Evolutionary conservation across 2,329 filamentous ascomycete species (phyloP).

Genomic region (Penicillium decumbens): DNA sequence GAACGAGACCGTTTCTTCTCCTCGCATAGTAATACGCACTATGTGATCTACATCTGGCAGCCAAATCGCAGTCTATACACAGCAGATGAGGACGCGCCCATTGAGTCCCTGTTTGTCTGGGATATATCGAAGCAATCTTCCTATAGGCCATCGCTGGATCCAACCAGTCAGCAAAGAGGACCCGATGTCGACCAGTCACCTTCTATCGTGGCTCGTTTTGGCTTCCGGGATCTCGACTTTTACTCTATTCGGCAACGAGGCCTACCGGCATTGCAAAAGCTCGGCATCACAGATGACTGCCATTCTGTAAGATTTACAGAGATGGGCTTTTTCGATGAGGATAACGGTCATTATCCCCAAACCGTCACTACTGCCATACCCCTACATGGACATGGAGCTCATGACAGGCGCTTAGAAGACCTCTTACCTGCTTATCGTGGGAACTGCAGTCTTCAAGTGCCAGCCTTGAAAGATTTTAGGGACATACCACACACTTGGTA

Average conservation of each 20-base stretch:
- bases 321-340: constrained; percentile 43
- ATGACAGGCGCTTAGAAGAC: constrained; percentile 21
- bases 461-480: not conserved
- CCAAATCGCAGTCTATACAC: constrained; percentile 53
- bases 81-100: constrained; percentile 51
- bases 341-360: constrained; percentile 27
- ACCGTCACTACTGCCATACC: constrained; percentile 50
- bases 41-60: constrained; percentile 60
- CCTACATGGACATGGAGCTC: constrained; percentile 48
- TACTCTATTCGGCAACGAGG: constrained; percentile 52
- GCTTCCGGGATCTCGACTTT: constrained; percentile 50
- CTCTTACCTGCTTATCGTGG: constrained; percentile 46
- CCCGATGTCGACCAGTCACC: constrained; percentile 39
- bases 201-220: constrained; percentile 48
- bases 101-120: constrained; percentile 58
- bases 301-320: constrained; percentile 52
- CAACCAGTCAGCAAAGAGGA: constrained; percentile 33
- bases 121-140: constrained; percentile 50
- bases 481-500: constrained; percentile 31
- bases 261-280: constrained; percentile 47
- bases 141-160: constrained; percentile 51
- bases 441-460: constrained; percentile 36
- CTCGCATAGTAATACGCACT: constrained; percentile 56
- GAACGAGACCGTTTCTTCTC: constrained; percentile 60
- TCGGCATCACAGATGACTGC: constrained; percentile 50